These are phyloP conservation scores for Camellia japonica DNA, from an alignment of 148 eudicot genomes.

Conservation along the genomic window DNA sequence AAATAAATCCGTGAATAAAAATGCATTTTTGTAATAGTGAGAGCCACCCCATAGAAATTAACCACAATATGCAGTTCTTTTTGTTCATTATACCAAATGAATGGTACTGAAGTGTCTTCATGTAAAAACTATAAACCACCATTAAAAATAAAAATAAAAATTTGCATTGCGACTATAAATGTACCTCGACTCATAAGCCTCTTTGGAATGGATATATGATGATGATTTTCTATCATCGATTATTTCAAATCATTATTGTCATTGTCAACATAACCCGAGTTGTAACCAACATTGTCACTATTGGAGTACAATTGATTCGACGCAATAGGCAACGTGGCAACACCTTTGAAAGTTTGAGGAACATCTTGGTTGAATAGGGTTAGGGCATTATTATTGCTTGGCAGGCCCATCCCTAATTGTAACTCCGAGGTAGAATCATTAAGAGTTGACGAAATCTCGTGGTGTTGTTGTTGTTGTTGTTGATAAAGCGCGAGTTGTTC, in stretches of 20 bases:
- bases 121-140: too few species aligned
- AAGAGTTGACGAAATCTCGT: slow-evolving; percentile 27
- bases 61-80: too few species aligned
- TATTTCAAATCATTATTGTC: slow-evolving; percentile 43
- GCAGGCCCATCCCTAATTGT: slow-evolving; percentile 17
- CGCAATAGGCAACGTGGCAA: slow-evolving; percentile 24
- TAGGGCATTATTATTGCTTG: background rate
- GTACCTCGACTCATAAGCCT: slow-evolving; percentile 63
- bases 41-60: too few species aligned
- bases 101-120: background rate
- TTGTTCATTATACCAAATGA: too few species aligned
- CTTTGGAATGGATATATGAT: slow-evolving; percentile 39
- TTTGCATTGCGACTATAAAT: background rate
- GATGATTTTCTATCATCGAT: slow-evolving; percentile 68
- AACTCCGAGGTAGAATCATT: slow-evolving; percentile 37
- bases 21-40: too few species aligned
- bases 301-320: slow-evolving; percentile 42
- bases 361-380: slow-evolving; percentile 18
- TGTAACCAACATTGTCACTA: slow-evolving; percentile 30
- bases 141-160: too few species aligned
- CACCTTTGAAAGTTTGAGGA: background rate
- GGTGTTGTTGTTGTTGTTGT: slow-evolving; percentile 29
- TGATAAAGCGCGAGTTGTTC: slow-evolving; percentile 36
- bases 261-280: slow-evolving; percentile 43
- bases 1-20: too few species aligned